phyloP scores from a whole-genome alignment of 441 rosid species.

The Pelargonium citronellum region DNA sequence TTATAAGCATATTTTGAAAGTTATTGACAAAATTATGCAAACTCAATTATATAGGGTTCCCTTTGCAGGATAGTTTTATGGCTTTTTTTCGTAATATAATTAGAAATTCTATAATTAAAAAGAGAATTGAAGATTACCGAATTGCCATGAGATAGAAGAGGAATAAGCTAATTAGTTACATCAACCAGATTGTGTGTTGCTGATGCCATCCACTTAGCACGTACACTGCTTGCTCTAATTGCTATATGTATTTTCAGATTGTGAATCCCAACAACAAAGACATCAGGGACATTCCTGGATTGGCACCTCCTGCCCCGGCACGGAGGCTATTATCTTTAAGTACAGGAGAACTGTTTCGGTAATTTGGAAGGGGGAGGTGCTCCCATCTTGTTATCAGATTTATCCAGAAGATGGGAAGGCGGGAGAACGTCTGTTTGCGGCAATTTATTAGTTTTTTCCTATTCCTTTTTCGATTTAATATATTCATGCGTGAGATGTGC shows the following conservation, averaged over 20 bases:
- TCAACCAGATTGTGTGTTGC: no score
- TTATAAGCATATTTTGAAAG: neutral
- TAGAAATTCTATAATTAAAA: no score
- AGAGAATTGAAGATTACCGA: no score
- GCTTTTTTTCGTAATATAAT: no score
- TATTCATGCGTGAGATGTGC: constrained; percentile 38
- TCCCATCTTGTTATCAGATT: constrained; percentile 10
- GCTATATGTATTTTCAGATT: constrained; percentile 41
- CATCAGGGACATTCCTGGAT: constrained; percentile 92
- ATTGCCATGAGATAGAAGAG: no score
- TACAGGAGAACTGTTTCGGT: constrained; percentile 24
- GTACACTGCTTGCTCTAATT: neutral
- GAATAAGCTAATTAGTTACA: no score
- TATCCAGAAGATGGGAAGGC: constrained; percentile 15
- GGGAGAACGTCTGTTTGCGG: constrained; percentile 22
- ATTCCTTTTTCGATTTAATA: constrained; percentile 7
- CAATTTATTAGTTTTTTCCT: constrained; percentile 15
- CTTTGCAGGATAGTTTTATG: neutral
- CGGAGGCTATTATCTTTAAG: constrained; percentile 67
- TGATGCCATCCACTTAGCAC: neutral
- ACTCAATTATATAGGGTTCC: no score
- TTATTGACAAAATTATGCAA: neutral
- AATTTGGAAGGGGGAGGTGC: constrained; percentile 18
- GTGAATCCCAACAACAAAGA: constrained; percentile 83
- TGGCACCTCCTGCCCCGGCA: constrained; percentile 94